These are phyloP conservation scores for Platismatia glauca DNA, from an alignment of 495 filamentous ascomycete genomes.

Conservation along the genomic window DNA sequence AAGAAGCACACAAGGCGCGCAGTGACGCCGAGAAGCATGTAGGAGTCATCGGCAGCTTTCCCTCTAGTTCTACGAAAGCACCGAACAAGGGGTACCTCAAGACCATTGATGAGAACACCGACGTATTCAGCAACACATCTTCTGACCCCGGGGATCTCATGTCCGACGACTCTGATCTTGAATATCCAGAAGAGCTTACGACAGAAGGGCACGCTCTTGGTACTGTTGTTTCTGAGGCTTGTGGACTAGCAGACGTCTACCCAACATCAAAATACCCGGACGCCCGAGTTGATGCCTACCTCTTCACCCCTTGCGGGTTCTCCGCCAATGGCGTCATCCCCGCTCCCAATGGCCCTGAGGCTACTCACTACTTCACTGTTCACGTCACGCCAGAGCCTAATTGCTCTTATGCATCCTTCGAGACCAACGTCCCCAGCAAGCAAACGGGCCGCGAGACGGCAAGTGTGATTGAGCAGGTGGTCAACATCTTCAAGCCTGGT, in stretches of 20 bases:
- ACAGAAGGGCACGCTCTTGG: conserved; percentile 94
- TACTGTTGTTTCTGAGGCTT: conserved; percentile 82
- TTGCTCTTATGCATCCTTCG: conserved; percentile 98
- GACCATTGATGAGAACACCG: conserved; percentile 51
- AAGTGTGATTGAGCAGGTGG: conserved; percentile 87
- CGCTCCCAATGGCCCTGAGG: conserved; percentile 52
- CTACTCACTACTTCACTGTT: conserved; percentile 94
- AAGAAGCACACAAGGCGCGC: conserved; percentile 49
- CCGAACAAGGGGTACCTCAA: conserved; percentile 28
- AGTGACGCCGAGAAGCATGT: conserved; percentile 43
- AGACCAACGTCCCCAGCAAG: conserved; percentile 93
- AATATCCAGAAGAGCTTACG: conserved; percentile 62
- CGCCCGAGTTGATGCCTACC: conserved; percentile 88
- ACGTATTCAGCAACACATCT: conserved; percentile 70
- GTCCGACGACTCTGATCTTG: conserved; percentile 41
- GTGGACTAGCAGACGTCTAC: conserved; percentile 85
- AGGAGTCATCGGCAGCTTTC: conserved; percentile 39
- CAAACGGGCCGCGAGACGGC: conserved; percentile 81
- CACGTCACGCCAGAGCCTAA: conserved; percentile 97
- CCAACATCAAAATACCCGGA: conserved; percentile 80
- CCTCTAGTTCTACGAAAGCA: not conserved
- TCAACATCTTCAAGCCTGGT: conserved; percentile 89
- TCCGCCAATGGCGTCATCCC: conserved; percentile 97
- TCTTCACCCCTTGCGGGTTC: conserved; percentile 96
- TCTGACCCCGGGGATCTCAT: conserved; percentile 57